Evolutionary conservation across 345 rosid species (phyloP).

Genomic region (Citropsis articulata): DNA sequence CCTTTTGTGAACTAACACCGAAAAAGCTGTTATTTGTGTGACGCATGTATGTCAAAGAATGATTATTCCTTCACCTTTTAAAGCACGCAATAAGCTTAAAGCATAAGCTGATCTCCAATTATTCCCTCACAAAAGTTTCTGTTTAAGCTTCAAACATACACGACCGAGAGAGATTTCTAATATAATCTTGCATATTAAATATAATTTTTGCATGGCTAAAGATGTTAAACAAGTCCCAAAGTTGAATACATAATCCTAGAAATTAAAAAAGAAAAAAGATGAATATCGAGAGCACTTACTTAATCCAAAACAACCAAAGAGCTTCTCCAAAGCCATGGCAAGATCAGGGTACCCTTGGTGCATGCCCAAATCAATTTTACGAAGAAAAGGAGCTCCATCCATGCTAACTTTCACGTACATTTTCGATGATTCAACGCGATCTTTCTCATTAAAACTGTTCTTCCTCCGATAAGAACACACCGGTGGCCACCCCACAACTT

Average conservation of each 20-base stretch:
- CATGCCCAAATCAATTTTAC: slow-evolving; percentile 72
- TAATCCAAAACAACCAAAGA: slow-evolving; percentile 60
- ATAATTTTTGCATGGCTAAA: slow-evolving; percentile 23
- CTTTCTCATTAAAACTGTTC: slow-evolving; percentile 47
- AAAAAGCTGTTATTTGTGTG: neutral
- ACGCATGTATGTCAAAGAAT: neutral
- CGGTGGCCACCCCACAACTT: slow-evolving; percentile 98
- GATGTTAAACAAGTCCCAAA: neutral
- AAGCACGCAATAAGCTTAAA: neutral
- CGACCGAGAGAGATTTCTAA: neutral
- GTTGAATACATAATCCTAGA: neutral
- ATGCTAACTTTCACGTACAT: slow-evolving; percentile 82
- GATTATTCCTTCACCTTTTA: neutral
- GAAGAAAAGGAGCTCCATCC: slow-evolving; percentile 87
- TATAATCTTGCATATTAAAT: neutral
- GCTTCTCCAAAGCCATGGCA: slow-evolving; percentile 64
- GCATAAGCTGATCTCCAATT: no score
- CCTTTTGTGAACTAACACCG: no score
- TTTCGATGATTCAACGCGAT: slow-evolving; percentile 18
- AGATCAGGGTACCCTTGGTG: slow-evolving; percentile 57
- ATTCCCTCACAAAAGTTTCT: no score
- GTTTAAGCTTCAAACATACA: no score
- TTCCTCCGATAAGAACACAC: slow-evolving; percentile 76
- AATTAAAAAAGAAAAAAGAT: neutral
- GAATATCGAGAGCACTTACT: slow-evolving; percentile 35